These are phyloP conservation scores for Trichophyton equinum DNA, from an alignment of 2,329 filamentous ascomycete species.

Conservation along the genomic window DNA sequence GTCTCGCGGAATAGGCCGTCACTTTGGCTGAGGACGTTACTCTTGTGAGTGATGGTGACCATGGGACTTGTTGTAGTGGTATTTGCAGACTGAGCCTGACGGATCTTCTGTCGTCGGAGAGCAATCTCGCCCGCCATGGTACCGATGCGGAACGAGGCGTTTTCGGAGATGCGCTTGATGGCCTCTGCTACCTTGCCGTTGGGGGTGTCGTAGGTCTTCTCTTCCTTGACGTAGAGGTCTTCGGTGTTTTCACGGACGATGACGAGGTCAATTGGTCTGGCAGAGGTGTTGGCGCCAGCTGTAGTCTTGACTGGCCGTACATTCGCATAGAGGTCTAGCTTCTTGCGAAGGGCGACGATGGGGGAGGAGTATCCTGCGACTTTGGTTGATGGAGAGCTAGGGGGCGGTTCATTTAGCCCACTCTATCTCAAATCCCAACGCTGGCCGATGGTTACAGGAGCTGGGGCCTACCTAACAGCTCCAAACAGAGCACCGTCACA, in stretches of 20 bases:
- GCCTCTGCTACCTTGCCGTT: constrained; percentile 81
- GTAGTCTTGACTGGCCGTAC: constrained; percentile 88
- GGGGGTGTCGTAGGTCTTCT: constrained; percentile 64
- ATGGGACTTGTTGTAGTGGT: constrained; percentile 39
- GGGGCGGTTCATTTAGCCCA: not conserved
- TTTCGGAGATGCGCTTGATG: constrained; percentile 90
- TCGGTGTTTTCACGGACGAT: constrained; percentile 99
- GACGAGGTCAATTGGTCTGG: constrained; percentile 77
- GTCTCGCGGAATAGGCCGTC: constrained; percentile 88
- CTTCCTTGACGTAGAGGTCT: constrained; percentile 95
- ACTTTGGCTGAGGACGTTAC: constrained; percentile 90
- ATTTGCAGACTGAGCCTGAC: constrained; percentile 40
- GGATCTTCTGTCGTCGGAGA: constrained; percentile 68
- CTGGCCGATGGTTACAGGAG: not conserved
- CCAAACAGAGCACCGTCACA: constrained; percentile 96
- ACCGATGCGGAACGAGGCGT: constrained; percentile 73
- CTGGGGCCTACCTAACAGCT: constrained; percentile 54
- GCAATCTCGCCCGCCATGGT: constrained; percentile 93
- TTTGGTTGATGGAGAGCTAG: constrained; percentile 67
- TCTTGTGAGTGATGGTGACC: constrained; percentile 97
- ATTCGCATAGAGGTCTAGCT: constrained; percentile 90
- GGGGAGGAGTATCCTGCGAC: constrained; percentile 94
- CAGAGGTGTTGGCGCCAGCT: constrained; percentile 34
- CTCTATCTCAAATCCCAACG: not conserved
- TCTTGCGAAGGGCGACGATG: constrained; percentile 92